Evolutionary conservation across 1,284 basidiomycete species (phyloP).

Genomic region (Neotropicomus parvogracilis): DNA sequence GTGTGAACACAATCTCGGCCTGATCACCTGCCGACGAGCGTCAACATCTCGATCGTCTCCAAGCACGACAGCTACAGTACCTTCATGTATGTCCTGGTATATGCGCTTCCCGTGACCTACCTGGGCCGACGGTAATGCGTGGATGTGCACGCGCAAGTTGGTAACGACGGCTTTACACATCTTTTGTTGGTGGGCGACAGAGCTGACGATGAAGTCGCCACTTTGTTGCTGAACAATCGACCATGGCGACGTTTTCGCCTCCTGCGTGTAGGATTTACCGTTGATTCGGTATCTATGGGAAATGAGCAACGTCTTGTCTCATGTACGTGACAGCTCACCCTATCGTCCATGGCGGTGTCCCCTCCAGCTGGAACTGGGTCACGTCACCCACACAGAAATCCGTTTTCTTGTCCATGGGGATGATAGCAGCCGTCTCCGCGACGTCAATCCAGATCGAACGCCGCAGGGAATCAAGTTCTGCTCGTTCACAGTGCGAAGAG

Average conservation of each 20-base stretch:
- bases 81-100: conserved; percentile 87
- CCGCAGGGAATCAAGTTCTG: conserved; percentile 59
- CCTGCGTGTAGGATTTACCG: conserved; percentile 70
- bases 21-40: conserved; percentile 61
- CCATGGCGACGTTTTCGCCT: conserved; percentile 78
- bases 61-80: conserved; percentile 31
- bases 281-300: conserved; percentile 74
- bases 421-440: conserved; percentile 90
- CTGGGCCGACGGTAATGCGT: conserved; percentile 82
- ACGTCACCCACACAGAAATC: conserved; percentile 92
- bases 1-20: conserved; percentile 87
- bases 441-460: conserved; percentile 81
- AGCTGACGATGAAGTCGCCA: conserved; percentile 79
- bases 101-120: conserved; percentile 82
- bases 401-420: conserved; percentile 72
- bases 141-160: conserved; percentile 76
- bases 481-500: conserved; percentile 75
- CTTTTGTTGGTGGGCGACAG: conserved; percentile 88
- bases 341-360: conserved; percentile 93
- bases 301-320: conserved; percentile 2
- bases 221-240: conserved; percentile 76
- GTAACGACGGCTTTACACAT: conserved; percentile 79
- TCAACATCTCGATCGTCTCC: conserved; percentile 4
- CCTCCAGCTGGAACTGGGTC: conserved; percentile 90
- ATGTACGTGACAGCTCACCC: conserved; percentile 49